Evolutionary conservation across 306 rosid genomes (phyloP), one percentile per base, ranked within the genome.

Genomic region (Rosa multiflora): DNA sequence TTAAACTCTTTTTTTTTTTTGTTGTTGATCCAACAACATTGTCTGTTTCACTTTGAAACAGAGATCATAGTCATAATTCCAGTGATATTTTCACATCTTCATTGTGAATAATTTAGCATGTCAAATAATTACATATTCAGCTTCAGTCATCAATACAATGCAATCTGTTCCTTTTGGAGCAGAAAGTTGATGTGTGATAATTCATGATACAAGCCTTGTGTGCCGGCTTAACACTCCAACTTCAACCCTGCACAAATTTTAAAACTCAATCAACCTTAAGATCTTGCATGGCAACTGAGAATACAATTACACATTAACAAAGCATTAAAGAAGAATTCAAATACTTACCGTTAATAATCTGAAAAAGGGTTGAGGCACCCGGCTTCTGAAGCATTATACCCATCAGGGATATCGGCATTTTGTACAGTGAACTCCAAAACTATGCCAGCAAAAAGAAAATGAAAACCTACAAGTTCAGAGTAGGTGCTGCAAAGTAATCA

Each of bases 401-500:
- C 77, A 67, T 63, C 79, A 66, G 42, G 72, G 49, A 61, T 26
- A 64, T 64, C 44, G 49, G 70, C 74, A 59, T 64, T 79, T 46
- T 51, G 44, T 78, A 51, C 76, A 62, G 35, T 10, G 67, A 76
- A 3, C 78, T 35, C 8, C 67, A 29, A 66, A 72, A 18, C 21
- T 52, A 40, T 10, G 47, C 59, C 14, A 49, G 59, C 64, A 39
- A 39, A 69, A 46, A 2, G 66, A 23, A 51, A 32, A 37, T 42
- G 66, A 35, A 46, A 43, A 49, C 48, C 75, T 32, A 72, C 67
- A 44, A 51, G 78, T 46, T 80, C 78, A 76, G 85, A n/a, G 89
- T 63, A 74, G 92, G 82, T 71, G 80, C 86, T 11, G 81, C 56
- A 83, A 96, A 93, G 91, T 96, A 96, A 78, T 96, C 99, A 15